Evolutionary conservation across 768 basidiomycete species (phyloP), one percentile per base, ranked within the genome.

Genomic region (Mycena sanguinolenta): DNA sequence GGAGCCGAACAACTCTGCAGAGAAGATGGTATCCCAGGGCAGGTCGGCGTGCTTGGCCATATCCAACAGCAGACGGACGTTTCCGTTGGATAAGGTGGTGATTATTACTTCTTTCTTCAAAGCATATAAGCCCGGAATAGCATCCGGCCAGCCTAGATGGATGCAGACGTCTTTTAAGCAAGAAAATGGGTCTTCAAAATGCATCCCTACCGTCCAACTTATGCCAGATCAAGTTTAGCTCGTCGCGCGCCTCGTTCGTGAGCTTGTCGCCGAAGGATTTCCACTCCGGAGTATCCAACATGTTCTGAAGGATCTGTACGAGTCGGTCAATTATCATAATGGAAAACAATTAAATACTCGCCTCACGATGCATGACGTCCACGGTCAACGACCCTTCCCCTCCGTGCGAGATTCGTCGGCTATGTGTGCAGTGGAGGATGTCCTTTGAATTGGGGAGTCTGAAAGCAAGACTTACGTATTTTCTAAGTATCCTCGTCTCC

Each of bases 1-100:
- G 0, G 86, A 85, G 12, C 83, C 81, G 58, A 92, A 89, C 21
- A 92, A 79, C 64, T 91, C 89, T 1, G 86, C 80, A 0, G 90
- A 90, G 64, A 93, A 84, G 25, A 92, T 78, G 1, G 83, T 82
- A 65, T 92, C 90, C 91, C 89, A 92, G 0, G 91, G 90, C 4
- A 92, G 79, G 21, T 85, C 81, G 3, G 89, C 87, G 64, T 87
- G 78, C 77, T 89, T 92, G 1, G 91, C 90, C 88, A 92, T 85
- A 74, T 92, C 90, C 0, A 89, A 78, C 3, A 92, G 82, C 7
- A 91, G 79, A 21, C 87, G 81, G 46, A 91, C 82, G 73, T 89
- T 92, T 12, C 90, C 91, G 68, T 92, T 92, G 0, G 91, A 91
- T 0, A 92, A 79, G 4, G 87, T 83, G 2, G 83, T 83, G 14